Base-by-base conservation (phyloP, 129 eudicot species). In the Ambrosia artemisiifolia region DNA sequence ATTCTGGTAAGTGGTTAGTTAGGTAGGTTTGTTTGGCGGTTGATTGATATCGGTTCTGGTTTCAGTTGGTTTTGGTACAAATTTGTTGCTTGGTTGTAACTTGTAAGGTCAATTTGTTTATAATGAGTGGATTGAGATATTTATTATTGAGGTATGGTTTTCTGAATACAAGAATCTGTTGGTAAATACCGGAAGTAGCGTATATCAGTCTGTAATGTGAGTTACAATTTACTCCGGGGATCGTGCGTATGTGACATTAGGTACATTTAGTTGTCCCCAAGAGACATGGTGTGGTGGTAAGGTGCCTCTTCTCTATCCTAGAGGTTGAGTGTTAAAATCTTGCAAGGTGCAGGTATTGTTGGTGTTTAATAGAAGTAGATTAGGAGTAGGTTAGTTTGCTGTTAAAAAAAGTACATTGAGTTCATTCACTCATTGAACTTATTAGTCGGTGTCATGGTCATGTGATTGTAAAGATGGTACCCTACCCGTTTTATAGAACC, bases 381-480 rank as follows among this genome's bases (percentile, higher is more conserved):
- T 24, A 24, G 28, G 28, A 24, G 1, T 24, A 24, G 28, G 28
- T 24, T 24, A 0, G 28, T 24, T 24, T 24, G 28, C 28, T 24
- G 28, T 24, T n/a, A n/a, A n/a, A n/a, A n/a, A n/a, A n/a, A n/a
- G n/a, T n/a, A 4, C 6, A 38, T 38, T 38, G 13, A 17, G 50
- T 16, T 44, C 19, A 44, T 24, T 24, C 24, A 19, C 57, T 44
- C 6, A 0, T 20, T 34, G 53, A 55, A 55, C 18, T 53, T 53
- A 34, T 38, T 54, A 17, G 12, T 13, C 65, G 76, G 46, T 11
- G 33, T 28, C 17, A 44, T 59, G 66, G 68, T 32, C 56, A 24
- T 59, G 76, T 57, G 68, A 57, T 59, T 42, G 46, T 30, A 42
- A 14, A 44, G 28, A 17, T 71, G 44, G 62, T 19, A 16, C 59